Evolutionary conservation across 225 moss, liverwort and hornwort species (phyloP), one percentile per base, ranked within the genome.

Genomic region (Lunularia cruciata): DNA sequence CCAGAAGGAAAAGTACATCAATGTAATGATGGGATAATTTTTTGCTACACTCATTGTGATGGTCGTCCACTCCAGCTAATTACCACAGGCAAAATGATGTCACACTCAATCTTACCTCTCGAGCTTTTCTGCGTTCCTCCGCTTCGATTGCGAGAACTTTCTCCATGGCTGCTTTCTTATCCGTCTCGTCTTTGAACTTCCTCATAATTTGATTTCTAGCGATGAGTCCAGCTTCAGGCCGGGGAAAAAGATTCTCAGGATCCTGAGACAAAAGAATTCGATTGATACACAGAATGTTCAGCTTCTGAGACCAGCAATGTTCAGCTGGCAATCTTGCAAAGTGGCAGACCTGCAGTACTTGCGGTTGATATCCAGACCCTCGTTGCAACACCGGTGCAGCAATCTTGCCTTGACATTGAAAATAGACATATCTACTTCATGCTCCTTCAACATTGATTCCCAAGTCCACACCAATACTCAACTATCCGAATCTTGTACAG

Each of bases 201-300:
- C 86, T 86, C 53, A 84, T 70, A 30, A 84, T 84, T 46, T 67
- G 77, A 62, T 92, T 80, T 55, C 89, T 81, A 2, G 85, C 46
- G 54, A 98, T 86, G 78, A 91, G 96, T 47, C 93, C 86, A 0
- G 52, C 47, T 2, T 85, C 84, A 33, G 96, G 96, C 16, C 91
- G 69, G 12, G 78, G 67, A 56, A 98, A 65, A 60, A 98, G 84
- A 8, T 88, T 89, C 73, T 98, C 96, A 1, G 96, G 96, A 77
- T 98, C 96, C 96, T 98, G 78, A 47, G 52, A 22, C 28, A 59
- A 58, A 75, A 10, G 32, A 20, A 48, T 30, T 27, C n/a, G 3
- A 32, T 25, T 58, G 9, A 23, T 25, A 26, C 7, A 57, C 3
- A 14, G 19, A 48, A 20, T 3, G 22, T n/a, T 6, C 47, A n/a